Conservation (phyloP, 495 filamentous ascomycete species). For the Penicillium coprophilum region DNA sequence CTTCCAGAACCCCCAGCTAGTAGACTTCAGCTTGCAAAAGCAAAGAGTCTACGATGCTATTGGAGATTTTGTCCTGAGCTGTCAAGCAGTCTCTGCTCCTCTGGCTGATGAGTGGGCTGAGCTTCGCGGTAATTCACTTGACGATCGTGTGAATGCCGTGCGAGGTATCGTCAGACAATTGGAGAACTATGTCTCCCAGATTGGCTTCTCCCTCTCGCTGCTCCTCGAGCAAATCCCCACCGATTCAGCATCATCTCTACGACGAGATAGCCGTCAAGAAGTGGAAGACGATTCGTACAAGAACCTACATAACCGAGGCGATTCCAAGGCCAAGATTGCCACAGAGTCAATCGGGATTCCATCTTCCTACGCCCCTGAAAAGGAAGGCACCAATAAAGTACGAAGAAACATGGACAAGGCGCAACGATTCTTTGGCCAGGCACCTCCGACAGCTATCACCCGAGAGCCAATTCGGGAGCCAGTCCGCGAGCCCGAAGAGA, state of each 20-base stretch:
- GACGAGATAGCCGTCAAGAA: constrained; percentile 41
- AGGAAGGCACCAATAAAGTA: constrained; percentile 54
- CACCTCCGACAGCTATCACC: constrained; percentile 55
- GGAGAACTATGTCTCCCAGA: constrained; percentile 81
- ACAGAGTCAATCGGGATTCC: constrained; percentile 57
- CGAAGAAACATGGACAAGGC: constrained; percentile 78
- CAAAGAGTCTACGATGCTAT: constrained; percentile 90
- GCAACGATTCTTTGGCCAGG: constrained; percentile 85
- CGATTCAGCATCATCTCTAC: constrained; percentile 30
- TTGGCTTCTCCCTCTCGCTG: constrained; percentile 82
- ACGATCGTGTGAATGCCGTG: constrained; percentile 79
- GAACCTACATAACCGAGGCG: constrained; percentile 31
- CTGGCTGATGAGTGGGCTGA: constrained; percentile 95
- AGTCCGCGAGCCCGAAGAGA: constrained; percentile 63
- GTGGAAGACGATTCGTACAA: constrained; percentile 33
- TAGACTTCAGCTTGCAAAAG: constrained; percentile 86
- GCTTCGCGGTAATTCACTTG: constrained; percentile 84
- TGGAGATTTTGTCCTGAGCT: constrained; percentile 81
- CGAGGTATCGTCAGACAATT: constrained; percentile 72
- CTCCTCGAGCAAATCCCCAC: constrained; percentile 74
- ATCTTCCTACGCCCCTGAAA: constrained; percentile 61
- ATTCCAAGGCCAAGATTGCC: constrained; percentile 36
- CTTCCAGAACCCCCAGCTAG: constrained; percentile 79
- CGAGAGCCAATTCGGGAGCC: constrained; percentile 48
- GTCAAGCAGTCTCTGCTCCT: constrained; percentile 84